Conservation (phyloP, 345 rosid genomes). For the Rhodamnia rubescens region DNA sequence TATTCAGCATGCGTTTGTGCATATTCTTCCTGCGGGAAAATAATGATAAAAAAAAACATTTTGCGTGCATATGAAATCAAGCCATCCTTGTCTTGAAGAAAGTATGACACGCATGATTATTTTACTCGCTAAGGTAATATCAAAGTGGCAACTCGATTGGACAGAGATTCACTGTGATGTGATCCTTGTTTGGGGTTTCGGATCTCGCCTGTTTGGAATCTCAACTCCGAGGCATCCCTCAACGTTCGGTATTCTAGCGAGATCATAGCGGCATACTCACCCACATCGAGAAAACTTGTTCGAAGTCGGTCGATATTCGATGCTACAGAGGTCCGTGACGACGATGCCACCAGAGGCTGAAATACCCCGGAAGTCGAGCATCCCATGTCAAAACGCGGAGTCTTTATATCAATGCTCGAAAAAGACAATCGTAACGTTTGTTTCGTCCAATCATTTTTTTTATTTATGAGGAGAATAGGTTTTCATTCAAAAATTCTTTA, state of each 20-base stretch:
- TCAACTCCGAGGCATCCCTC: neutral
- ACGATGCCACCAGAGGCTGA: neutral
- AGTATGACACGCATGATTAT: neutral
- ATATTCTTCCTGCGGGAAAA: neutral
- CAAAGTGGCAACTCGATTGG: neutral
- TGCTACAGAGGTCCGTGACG: neutral
- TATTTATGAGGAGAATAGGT: no score
- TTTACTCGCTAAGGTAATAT: neutral
- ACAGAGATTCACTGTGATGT: neutral
- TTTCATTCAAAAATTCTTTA: no score
- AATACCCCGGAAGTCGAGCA: neutral
- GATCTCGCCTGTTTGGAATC: neutral
- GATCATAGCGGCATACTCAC: neutral
- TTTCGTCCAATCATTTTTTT: no score
- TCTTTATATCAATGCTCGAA: neutral
- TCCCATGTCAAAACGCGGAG: neutral
- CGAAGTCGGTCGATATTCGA: neutral
- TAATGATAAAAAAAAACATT: rapidly evolving
- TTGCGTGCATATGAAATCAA: neutral
- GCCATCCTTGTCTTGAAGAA: neutral
- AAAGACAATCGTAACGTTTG: no score
- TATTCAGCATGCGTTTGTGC: neutral
- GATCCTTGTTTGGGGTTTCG: neutral
- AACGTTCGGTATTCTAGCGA: neutral
- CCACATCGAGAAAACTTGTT: neutral